Evolutionary conservation across 306 rosid species (phyloP), one percentile per base, ranked within the genome.

Genomic region (Ormosia emarginata): DNA sequence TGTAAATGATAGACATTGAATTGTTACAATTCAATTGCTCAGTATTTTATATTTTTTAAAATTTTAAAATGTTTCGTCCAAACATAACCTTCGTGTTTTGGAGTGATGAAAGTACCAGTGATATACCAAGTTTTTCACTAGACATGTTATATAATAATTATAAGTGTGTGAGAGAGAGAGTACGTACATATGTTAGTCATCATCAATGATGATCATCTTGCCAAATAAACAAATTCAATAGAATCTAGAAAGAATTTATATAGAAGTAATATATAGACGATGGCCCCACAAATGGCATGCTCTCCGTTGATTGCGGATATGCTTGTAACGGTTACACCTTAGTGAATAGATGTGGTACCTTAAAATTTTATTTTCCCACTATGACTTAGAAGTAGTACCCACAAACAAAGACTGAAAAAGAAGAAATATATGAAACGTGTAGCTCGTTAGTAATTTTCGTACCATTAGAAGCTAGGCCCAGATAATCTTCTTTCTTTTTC

Each of bases 371-470:
- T 10, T 50, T 30, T 59, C 1, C 24, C 36, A 8, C 13, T 13
- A 0, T 58, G 82, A 78, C 47, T 57, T 34, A 34, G 86, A 64
- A 37, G 37, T 65, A 6, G 11, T 47, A 83, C 80, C 87, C 9
- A 32, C 56, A 43, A 78, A 41, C 57, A 66, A 55, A 64, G 68
- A 53, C 69, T 17, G n/a, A 71, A 41, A 32, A 43, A 3, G 17
- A 64, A 8, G 8, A 73, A 46, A 75, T 17, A 47, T 56, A 43
- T 12, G 41, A 67, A 77, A 34, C 55, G 5, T 61, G 52, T 50
- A 55, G 52, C 62, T 62, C 55, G 43, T 71, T 15, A 9, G 76
- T 66, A 32, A 7, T 44, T 72, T 78, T 71, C 43, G 18, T 43
- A 36, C 66, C 57, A 44, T 4, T 65, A 29, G 24, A 33, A 68